Evolutionary conservation across 306 rosid species (phyloP), one percentile per base, ranked within the genome.

Genomic region (Cucurbita ficifolia): DNA sequence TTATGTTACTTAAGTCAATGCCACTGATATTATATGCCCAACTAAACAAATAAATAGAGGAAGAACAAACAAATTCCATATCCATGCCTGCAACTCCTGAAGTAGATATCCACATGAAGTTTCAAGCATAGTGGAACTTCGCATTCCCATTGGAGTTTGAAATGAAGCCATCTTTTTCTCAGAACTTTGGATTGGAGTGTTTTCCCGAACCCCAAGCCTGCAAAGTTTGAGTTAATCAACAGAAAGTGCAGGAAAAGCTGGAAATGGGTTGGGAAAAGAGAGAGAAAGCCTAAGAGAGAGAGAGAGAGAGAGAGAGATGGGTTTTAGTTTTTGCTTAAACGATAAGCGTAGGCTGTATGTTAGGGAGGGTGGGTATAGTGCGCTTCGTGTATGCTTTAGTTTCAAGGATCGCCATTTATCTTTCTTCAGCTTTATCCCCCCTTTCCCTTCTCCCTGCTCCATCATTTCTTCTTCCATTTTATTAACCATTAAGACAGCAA

Each of bases 61-160:
- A 78, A 72, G 56, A 74, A 64, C 11, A 52, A 77, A 65, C 48
- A 50, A 79, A 57, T 68, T 39, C 43, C 19, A 49, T 38, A 61
- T 53, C 48, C 88, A 82, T 88, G 84, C 99, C 96, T 94, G 91
- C 84, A 94, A 83, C 87, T 94, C 99, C 75, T 91, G 92, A 54
- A 94, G 87, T 77, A 94, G 77, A 78, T 88, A 94, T 55, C 92
- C 97, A 74, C 97, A 91, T 45, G 97, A 94, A 83, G 97, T 84
- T 81, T 94, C 97, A 61, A 84, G 83, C 84, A 91, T 71, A 59
- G 84, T 61, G 22, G 96, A 79, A 79, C 91, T 89, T 85, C 90
- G 79, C 83, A 81, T 83, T 76, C 95, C 96, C 39, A 80, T 84
- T 35, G 96, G 91, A 62, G 96, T 75, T 75, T 86, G 95, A 73